A percentile compares a stretch with the other conserved stretches of the same genome.
phyloP scores from a whole-genome alignment of 2,329 filamentous ascomycete genomes.

The Cadophora sp. region DNA sequence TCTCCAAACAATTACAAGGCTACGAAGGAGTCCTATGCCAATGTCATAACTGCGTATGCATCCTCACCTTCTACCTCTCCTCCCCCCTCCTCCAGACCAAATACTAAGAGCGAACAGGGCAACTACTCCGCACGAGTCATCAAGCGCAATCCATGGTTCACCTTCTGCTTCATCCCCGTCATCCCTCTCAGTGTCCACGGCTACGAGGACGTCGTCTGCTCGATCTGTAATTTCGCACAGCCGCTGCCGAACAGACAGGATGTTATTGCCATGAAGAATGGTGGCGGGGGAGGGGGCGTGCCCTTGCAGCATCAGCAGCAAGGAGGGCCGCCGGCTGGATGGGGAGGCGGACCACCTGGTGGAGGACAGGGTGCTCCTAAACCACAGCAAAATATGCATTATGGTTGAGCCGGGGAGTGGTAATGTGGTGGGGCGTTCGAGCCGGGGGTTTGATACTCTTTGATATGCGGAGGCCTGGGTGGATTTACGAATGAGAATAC shows the following conservation, averaged over 20 bases:
- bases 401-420: conserved; percentile 30
- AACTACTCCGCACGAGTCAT: conserved; percentile 67
- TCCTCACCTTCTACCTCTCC: background rate
- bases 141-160: conserved; percentile 76
- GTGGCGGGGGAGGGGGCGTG: conserved; percentile 36
- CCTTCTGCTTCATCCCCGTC: conserved; percentile 78
- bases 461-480: background rate
- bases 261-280: conserved; percentile 38
- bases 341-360: conserved; percentile 36
- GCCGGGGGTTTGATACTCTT: background rate
- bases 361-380: conserved; percentile 30
- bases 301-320: conserved; percentile 39
- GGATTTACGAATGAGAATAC: background rate
- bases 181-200: conserved; percentile 73
- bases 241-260: conserved; percentile 56
- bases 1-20: conserved; percentile 50
- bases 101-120: too few relatives aligned
- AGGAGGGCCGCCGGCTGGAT: conserved; percentile 35
- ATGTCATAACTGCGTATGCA: conserved; percentile 64
- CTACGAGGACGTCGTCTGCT: conserved; percentile 74
- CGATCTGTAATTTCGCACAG: conserved; percentile 79
- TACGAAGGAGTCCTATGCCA: conserved; percentile 68
- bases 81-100: too few relatives aligned
- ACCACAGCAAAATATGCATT: conserved; percentile 42
- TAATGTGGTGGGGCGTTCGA: background rate